Percentiles rank a stretch among this genome's conserved stretches.
Evolutionary conservation across 257 asterid genomes (phyloP).

Genomic region (Solanum arcanum): DNA sequence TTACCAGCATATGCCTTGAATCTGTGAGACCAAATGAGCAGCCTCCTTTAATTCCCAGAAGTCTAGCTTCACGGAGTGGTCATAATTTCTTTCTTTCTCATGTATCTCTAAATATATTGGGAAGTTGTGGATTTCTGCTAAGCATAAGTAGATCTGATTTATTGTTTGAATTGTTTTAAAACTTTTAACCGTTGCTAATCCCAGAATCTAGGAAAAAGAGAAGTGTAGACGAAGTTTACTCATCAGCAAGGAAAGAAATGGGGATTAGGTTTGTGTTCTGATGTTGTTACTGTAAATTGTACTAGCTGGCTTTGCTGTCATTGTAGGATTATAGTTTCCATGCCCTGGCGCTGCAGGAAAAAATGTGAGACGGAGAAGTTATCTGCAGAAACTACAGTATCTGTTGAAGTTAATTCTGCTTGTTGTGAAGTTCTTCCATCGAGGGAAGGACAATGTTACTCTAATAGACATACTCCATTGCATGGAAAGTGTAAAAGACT

Average conservation of each 20-base stretch:
- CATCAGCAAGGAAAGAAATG: constrained; percentile 16
- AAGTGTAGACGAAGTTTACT: constrained; percentile 21
- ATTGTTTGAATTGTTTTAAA: background rate
- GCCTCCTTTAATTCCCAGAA: background rate
- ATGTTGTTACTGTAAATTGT: constrained; percentile 19
- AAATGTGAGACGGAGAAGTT: constrained; percentile 1
- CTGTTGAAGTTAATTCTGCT: constrained; percentile 24
- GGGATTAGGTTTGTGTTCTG: constrained; percentile 9
- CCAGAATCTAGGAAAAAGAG: constrained; percentile 49
- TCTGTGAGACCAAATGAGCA: background rate
- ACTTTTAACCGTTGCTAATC: background rate
- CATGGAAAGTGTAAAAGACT: constrained; percentile 42
- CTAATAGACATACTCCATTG: constrained; percentile 8
- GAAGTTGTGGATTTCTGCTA: background rate
- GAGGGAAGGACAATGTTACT: constrained; percentile 12
- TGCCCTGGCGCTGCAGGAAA: background rate
- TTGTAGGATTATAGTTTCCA: constrained; percentile 17
- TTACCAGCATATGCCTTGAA: background rate
- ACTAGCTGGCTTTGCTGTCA: constrained; percentile 8
- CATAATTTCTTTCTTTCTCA: background rate
- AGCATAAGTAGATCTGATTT: background rate
- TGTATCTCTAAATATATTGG: background rate
- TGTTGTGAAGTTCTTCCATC: constrained; percentile 17
- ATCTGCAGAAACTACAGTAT: constrained; percentile 9
- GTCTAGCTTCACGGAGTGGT: background rate